Percentiles rank a stretch among this genome's conserved stretches.
Conservation (phyloP, 495 filamentous ascomycete species). For the Ramalina intermedia region DNA sequence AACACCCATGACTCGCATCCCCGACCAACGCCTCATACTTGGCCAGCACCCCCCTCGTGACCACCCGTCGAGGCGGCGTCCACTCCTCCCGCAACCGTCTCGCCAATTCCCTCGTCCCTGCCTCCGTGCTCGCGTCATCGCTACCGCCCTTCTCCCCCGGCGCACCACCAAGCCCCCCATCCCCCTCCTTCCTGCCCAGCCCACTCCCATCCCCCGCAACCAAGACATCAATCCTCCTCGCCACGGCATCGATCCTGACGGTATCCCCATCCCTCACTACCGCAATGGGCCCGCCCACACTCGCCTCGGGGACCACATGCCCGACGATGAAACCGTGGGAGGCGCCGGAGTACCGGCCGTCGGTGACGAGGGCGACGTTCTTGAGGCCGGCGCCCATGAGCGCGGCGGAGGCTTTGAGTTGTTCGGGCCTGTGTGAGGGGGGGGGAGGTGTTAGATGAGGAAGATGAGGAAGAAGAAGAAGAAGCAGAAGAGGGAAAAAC, state of each 20-base stretch:
- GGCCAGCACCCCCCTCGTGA: conserved; percentile 76
- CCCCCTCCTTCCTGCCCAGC: conserved; percentile 62
- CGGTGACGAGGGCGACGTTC: conserved; percentile 86
- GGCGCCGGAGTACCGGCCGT: conserved; percentile 83
- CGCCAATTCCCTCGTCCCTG: conserved; percentile 60
- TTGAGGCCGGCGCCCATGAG: conserved; percentile 84
- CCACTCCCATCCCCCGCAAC: conserved; percentile 61
- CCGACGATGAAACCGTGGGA: conserved; percentile 93
- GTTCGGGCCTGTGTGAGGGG: conserved; percentile 59
- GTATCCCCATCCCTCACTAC: conserved; percentile 68
- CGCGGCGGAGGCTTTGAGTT: conserved; percentile 74
- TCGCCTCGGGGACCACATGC: conserved; percentile 87
- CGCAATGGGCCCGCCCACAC: conserved; percentile 68
- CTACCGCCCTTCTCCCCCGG: conserved; percentile 63
- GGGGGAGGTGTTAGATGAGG: too few species aligned
- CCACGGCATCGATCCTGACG: conserved; percentile 75
- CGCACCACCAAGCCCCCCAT: conserved; percentile 48
- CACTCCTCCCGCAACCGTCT: conserved; percentile 49
- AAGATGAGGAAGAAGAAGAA: too few species aligned
- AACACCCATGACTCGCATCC: conserved; percentile 57
- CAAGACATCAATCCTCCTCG: conserved; percentile 50
- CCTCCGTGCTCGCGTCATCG: conserved; percentile 61
- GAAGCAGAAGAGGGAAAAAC: too few species aligned
- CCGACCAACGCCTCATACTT: conserved; percentile 74
- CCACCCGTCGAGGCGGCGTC: conserved; percentile 55